phyloP scores from a whole-genome alignment of 169 alveolate species.

The Plasmodium vinckei region DNA sequence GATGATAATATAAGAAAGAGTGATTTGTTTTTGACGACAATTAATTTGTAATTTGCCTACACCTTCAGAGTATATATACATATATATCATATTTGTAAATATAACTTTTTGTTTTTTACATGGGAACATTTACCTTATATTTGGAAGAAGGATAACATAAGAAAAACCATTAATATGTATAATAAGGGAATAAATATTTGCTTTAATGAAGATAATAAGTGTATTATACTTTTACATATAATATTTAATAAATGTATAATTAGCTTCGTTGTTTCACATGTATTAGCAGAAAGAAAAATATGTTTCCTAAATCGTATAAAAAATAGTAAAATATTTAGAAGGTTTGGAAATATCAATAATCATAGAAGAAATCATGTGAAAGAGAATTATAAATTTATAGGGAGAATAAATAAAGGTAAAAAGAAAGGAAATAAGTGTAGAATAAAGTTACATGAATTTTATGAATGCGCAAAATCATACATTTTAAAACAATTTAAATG shows the following conservation, averaged over 20 bases:
- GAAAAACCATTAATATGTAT: conserved; percentile 22
- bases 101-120: too few species aligned
- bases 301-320: background rate
- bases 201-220: conserved; percentile 5
- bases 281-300: conserved; percentile 15
- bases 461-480: conserved; percentile 4
- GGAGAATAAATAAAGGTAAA: conserved; percentile 10
- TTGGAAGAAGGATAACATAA: background rate
- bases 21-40: too few species aligned
- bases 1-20: too few species aligned
- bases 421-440: background rate
- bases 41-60: too few species aligned
- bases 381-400: conserved; percentile 10
- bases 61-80: too few species aligned
- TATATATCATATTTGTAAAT: too few species aligned
- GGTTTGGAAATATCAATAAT: too few species aligned
- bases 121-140: too few species aligned
- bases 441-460: background rate
- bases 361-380: background rate
- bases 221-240: conserved; percentile 10
- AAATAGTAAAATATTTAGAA: conserved; percentile 1
- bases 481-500: conserved; percentile 6
- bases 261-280: background rate
- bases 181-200: conserved; percentile 13
- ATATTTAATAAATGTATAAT: conserved; percentile 15